These are phyloP conservation scores for Entomortierella chlamydospora DNA, from an alignment of 192 early-diverging fungal species.

Conservation along the genomic window DNA sequence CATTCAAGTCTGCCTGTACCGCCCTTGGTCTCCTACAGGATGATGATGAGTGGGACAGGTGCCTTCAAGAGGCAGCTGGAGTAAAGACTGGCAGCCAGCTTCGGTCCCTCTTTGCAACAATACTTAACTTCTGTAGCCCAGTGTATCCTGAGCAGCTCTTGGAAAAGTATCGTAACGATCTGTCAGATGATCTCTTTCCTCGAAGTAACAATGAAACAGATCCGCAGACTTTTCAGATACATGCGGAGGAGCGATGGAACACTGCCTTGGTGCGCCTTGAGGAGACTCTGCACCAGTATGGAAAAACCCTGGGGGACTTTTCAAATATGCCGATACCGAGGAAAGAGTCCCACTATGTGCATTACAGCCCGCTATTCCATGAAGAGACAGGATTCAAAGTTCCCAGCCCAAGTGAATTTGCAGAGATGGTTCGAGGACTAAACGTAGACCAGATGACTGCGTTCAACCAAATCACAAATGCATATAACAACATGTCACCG, in stretches of 20 bases:
- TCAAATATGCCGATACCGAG: not conserved
- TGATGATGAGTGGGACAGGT: conserved; percentile 36
- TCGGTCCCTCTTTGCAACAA: conserved; percentile 23
- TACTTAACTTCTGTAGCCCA: conserved; percentile 3
- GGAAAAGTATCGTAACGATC: not conserved
- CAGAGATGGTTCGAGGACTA: not conserved
- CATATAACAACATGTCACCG: not conserved
- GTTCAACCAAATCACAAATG: not conserved
- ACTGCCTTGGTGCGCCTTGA: not conserved
- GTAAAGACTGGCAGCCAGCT: conserved; percentile 21
- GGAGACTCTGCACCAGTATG: not conserved
- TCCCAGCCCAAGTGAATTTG: not conserved
- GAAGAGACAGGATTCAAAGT: too few species aligned
- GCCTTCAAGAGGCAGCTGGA: conserved; percentile 19
- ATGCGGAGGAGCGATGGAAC: not conserved
- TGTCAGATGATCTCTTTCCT: conserved; percentile 17
- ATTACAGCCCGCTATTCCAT: too few species aligned
- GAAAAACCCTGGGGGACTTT: conserved; percentile 1
- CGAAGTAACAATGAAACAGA: not conserved
- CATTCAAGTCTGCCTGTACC: conserved; percentile 40
- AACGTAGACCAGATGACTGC: not conserved
- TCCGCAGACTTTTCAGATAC: too few species aligned
- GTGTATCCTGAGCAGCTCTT: not conserved
- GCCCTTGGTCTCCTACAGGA: conserved; percentile 30
- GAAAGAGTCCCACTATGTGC: too few species aligned